Evolutionary conservation across 208 protist genomes (phyloP), one percentile per base, ranked within the genome.

Genomic region (Novymonas esmeraldas): DNA sequence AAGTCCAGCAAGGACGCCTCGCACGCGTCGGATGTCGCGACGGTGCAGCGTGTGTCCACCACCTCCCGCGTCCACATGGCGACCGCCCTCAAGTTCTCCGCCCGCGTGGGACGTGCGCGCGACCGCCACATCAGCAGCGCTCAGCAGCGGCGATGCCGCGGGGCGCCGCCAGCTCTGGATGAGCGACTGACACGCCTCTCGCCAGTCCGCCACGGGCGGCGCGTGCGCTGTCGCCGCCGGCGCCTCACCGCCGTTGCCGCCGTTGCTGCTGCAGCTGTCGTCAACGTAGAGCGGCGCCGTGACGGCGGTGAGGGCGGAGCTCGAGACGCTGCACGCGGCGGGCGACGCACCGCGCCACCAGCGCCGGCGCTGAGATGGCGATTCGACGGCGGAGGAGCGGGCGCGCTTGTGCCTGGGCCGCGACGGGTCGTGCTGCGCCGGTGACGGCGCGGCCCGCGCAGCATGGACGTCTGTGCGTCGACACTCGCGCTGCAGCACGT

Each of bases 1-100:
- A 29, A 79, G 49, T 14, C 56, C 54, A 14, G 31, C 20, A 6
- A 79, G 44, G 16, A 74, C 20, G 1, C 54, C 73, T 16, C 74
- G 24, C 6, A 66, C 22, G 29, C 36, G 48, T n/a, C 74, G 74
- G 3, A 80, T 41, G 54, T 80, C 63, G 20, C 62, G 56, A 6
- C 69, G 74, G 45, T 80, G 74, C 9, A 80, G 10, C 24, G 38
- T 26, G 59, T 66, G 22, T 6, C 56, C 67, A 33, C 18, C 41
- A 7, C 20, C 11, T 6, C 6, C n/a, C 26, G 16, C 33, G 13
- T 2, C 18, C 10, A 54, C 0, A 26, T 28, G 11, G 10, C n/a
- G n/a, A n/a, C n/a, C n/a, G n/a, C n/a, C n/a, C n/a, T n/a, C n/a
- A n/a, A n/a, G n/a, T n/a, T n/a, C n/a, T n/a, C n/a, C n/a, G n/a